Evolutionary conservation across 441 rosid species (phyloP).

Genomic region (Eutrema salsugineum): DNA sequence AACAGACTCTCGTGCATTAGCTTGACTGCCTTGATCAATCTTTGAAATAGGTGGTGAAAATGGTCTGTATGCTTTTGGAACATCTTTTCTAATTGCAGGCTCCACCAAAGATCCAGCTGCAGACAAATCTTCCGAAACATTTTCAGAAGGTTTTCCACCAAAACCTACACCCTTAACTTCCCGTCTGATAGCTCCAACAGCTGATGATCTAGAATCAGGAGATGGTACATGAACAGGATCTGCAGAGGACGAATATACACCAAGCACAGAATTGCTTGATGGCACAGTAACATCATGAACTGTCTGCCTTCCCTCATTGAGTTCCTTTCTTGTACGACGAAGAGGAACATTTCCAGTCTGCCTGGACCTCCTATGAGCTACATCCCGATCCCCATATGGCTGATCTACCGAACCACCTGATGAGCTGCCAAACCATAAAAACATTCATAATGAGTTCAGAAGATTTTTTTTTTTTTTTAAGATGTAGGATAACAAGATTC

Average conservation of each 20-base stretch:
- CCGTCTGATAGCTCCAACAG: conserved; percentile 88
- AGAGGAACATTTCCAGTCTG: conserved; percentile 33
- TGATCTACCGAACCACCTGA: conserved; percentile 39
- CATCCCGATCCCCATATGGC: conserved; percentile 36
- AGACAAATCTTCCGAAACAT: conserved; percentile 43
- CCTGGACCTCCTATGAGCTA: conserved; percentile 31
- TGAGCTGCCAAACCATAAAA: conserved; percentile 34
- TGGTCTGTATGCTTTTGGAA: conserved; percentile 57
- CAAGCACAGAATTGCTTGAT: conserved; percentile 64
- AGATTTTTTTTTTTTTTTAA: too few species aligned
- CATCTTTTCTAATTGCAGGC: conserved; percentile 48
- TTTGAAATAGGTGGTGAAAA: conserved; percentile 50
- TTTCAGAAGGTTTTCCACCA: conserved; percentile 59
- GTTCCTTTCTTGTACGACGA: conserved; percentile 38
- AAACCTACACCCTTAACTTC: conserved; percentile 86
- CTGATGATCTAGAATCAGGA: conserved; percentile 76
- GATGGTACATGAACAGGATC: conserved; percentile 99
- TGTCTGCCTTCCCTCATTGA: conserved; percentile 41
- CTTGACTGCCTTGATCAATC: conserved; percentile 39
- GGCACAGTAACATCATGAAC: conserved; percentile 37
- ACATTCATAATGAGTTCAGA: not conserved
- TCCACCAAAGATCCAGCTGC: conserved; percentile 42
- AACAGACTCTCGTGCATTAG: conserved; percentile 35
- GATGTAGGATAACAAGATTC: not conserved
- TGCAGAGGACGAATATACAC: conserved; percentile 81